Base-by-base conservation (phyloP, 768 basidiomycete genomes). In the Russula sp. region DNA sequence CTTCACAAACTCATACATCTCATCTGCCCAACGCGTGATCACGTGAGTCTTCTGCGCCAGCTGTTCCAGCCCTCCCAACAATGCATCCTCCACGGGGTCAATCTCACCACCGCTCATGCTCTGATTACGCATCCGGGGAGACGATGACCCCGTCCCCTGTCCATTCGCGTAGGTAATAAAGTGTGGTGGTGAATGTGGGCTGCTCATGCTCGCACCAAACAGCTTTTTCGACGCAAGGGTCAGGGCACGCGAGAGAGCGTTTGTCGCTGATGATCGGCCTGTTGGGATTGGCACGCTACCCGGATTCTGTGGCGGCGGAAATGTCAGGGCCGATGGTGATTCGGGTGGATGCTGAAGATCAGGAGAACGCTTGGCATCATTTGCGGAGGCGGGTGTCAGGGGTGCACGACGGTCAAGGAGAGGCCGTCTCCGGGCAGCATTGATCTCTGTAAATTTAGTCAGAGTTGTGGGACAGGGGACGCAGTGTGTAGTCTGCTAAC, bases 1-100 rank as follows among this genome's bases (percentile, higher is more conserved):
- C 73, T 92, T 92, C 30, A 94, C 89, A 71, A 85, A 87, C 70
- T 92, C 90, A 70, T 92, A 90, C 84, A 97, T 88, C 79, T 94
- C 90, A 68, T 98, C 96, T 24, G 91, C 97, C 85, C 94, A 96
- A 65, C 90, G 88, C 62, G 90, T 90, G 63, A 98, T 77, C 58
- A 95, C 94, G 65, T 91, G 87, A 38, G 96, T 96, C 81, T 98
- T 99, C 80, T 97, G 92, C 38, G 95, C 96, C 3, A 95, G 78
- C 67, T 95, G 90, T 72, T 98, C 96, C 49, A 98, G 77, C 22
- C 77, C 74, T 2, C 80, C 84, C n/a, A 97, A 76, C n/a, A 97
- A 75, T 64, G 85, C 84, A 65, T 96, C 92, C 69, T 97, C 94
- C 69, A 89, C 77, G 1, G 87, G 88, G 70, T 90, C 88, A 24